phyloP scores from a whole-genome alignment of 176 grass and related monocot species.

The Stipa capillata region DNA sequence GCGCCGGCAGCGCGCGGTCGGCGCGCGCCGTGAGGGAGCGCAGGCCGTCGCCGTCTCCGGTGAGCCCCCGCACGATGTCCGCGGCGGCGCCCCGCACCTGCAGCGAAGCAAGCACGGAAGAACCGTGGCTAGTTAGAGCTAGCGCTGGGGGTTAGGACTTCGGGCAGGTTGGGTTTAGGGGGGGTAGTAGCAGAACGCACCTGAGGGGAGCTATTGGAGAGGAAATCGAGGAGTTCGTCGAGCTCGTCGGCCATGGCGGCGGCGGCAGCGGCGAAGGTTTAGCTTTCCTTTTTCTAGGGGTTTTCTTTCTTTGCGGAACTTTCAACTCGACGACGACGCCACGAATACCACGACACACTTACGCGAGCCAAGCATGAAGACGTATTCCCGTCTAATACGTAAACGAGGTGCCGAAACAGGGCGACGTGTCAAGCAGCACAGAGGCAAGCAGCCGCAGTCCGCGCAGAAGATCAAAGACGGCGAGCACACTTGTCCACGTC shows the following conservation, averaged over 20 bases:
- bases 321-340: too few relatives aligned
- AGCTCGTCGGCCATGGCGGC: constrained; percentile 67
- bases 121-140: not conserved
- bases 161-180: not conserved
- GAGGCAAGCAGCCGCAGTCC: too few relatives aligned
- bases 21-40: constrained; percentile 39
- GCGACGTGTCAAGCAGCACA: too few relatives aligned
- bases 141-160: too few relatives aligned
- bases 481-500: too few relatives aligned
- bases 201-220: not conserved
- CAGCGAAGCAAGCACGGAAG: not conserved
- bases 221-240: constrained; percentile 54
- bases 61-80: constrained; percentile 74
- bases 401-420: too few relatives aligned
- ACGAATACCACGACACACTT: too few relatives aligned
- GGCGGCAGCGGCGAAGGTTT: not conserved
- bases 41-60: constrained; percentile 61
- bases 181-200: not conserved
- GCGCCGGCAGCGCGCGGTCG: constrained; percentile 42
- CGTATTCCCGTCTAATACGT: too few relatives aligned
- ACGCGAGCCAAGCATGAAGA: too few relatives aligned
- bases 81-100: constrained; percentile 71
- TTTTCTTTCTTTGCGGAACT: not conserved
- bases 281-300: not conserved
- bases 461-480: too few relatives aligned